These are phyloP conservation scores for Ophiorrhiza pumila DNA, from an alignment of 257 asterid species.

Conservation along the genomic window DNA sequence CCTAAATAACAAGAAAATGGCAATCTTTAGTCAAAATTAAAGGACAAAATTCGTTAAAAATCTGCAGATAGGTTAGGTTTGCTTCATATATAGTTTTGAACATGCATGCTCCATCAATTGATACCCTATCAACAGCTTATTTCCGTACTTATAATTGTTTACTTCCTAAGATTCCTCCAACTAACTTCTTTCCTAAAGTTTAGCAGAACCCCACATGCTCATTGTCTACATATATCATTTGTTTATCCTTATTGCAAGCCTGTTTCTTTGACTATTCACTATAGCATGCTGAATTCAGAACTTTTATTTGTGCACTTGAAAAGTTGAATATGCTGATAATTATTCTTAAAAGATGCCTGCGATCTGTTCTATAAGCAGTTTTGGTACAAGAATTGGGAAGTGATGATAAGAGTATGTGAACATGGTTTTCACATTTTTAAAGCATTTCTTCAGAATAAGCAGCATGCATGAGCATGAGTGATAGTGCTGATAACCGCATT, in stretches of 20 bases:
- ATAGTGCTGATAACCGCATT: not conserved
- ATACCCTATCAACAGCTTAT: slow-evolving; percentile 14
- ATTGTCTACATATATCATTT: not conserved
- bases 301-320: not conserved
- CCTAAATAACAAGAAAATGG: not conserved
- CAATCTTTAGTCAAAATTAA: not conserved
- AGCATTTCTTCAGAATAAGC: not conserved
- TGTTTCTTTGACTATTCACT: not conserved
- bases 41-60: not conserved
- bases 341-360: not conserved
- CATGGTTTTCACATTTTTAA: not conserved
- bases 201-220: not conserved
- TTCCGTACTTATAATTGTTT: slow-evolving; percentile 9
- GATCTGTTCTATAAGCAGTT: not conserved
- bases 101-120: no score
- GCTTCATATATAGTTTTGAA: not conserved
- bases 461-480: no score
- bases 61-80: not conserved
- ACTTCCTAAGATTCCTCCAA: not conserved
- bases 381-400: not conserved
- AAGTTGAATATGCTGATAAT: not conserved
- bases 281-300: not conserved
- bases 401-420: not conserved
- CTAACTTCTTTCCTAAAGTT: not conserved
- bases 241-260: not conserved